These are phyloP conservation scores for Magnaporthiopsis incrustans DNA, from an alignment of 2,329 filamentous ascomycete species.

Conservation along the genomic window DNA sequence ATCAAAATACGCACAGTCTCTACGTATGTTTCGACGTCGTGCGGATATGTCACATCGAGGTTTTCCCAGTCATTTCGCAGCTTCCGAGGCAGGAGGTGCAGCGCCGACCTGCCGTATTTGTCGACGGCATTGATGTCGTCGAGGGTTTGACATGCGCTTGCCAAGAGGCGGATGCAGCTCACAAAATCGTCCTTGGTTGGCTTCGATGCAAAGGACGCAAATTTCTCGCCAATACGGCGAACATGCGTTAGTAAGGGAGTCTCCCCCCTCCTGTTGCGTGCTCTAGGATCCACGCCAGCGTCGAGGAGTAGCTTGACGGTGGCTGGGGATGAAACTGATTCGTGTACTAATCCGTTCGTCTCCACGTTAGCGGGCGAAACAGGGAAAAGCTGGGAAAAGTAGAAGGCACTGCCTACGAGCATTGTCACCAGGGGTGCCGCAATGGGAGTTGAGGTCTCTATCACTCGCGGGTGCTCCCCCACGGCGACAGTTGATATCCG, in stretches of 20 bases:
- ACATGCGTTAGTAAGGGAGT: not conserved
- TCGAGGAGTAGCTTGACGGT: not conserved
- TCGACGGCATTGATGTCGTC: not conserved
- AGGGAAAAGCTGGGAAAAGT: not conserved
- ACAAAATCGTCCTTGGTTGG: not conserved
- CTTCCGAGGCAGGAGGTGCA: not conserved
- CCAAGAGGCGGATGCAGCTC: not conserved
- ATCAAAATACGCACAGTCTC: not conserved
- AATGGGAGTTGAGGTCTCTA: not conserved
- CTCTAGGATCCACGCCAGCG: not conserved
- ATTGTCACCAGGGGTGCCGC: not conserved
- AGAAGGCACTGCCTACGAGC: not conserved
- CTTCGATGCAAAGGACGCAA: not conserved
- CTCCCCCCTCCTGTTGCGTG: not conserved
- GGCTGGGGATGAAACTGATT: not conserved
- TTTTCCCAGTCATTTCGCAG: not conserved
- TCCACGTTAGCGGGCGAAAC: not conserved
- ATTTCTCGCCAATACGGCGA: not conserved
- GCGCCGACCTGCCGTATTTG: not conserved
- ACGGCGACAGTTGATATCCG: not conserved
- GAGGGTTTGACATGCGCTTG: not conserved
- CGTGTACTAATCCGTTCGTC: not conserved
- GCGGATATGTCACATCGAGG: too few relatives aligned
- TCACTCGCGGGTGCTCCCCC: too few relatives aligned
- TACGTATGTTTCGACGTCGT: not conserved